phyloP scores from a whole-genome alignment of 1,284 basidiomycete genomes.

The Sanghuangporus sanghuang region DNA sequence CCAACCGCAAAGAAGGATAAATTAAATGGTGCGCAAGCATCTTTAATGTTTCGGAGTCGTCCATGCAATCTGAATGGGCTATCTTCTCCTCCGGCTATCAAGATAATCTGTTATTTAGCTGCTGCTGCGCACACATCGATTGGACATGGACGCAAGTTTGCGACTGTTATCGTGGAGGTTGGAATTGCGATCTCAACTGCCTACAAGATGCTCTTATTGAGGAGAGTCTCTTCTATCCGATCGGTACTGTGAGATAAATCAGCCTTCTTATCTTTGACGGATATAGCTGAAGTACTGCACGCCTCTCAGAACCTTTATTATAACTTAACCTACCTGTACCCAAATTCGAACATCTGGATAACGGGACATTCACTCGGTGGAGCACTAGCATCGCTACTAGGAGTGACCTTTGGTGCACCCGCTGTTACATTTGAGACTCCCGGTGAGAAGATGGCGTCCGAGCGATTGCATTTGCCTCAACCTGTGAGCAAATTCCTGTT shows the following conservation, averaged over 20 bases:
- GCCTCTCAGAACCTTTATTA: slow-evolving; percentile 80
- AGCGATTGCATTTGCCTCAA: slow-evolving; percentile 83
- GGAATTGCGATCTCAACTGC: slow-evolving; percentile 83
- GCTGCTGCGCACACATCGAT: slow-evolving; percentile 92
- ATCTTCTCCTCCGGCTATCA: background rate
- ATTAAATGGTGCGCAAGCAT: slow-evolving; percentile 39
- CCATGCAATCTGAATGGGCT: slow-evolving; percentile 44
- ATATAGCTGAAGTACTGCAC: background rate
- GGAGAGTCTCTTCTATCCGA: slow-evolving; percentile 87
- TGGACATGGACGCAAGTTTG: slow-evolving; percentile 97
- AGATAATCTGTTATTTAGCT: slow-evolving; percentile 88
- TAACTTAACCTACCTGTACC: slow-evolving; percentile 92
- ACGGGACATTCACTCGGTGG: slow-evolving; percentile 71
- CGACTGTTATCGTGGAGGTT: slow-evolving; percentile 80
- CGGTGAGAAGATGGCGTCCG: slow-evolving; percentile 83
- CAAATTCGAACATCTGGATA: slow-evolving; percentile 89
- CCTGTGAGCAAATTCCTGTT: slow-evolving; percentile 42
- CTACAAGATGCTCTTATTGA: slow-evolving; percentile 75
- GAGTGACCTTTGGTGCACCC: slow-evolving; percentile 89
- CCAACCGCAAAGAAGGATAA: slow-evolving; percentile 91
- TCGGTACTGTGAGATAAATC: slow-evolving; percentile 61
- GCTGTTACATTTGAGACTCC: slow-evolving; percentile 90
- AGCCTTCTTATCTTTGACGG: background rate
- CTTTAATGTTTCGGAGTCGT: background rate
- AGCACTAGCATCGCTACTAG: slow-evolving; percentile 74